A percentile compares a stretch with the other conserved stretches of the same genome.
Evolutionary conservation across 1,284 basidiomycete species (phyloP).

Genomic region (Boletus calvinii): DNA sequence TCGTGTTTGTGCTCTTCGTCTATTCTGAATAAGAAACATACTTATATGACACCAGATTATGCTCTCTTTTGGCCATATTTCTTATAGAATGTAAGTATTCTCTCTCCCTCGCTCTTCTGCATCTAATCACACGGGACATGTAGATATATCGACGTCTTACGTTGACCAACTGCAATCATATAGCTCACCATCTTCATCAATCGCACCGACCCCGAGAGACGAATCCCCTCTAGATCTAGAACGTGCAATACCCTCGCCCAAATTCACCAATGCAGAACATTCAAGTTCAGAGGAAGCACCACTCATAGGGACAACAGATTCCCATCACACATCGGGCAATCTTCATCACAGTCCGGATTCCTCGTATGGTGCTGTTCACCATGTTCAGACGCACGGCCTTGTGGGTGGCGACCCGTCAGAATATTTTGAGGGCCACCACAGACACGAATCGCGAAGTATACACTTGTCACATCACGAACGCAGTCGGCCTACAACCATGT

Average conservation of each 20-base stretch:
- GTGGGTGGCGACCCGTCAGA: conserved; percentile 4
- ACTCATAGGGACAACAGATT: conserved; percentile 14
- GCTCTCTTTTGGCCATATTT: conserved; percentile 67
- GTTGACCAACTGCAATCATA: conserved; percentile 67
- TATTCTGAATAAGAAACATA: neutral
- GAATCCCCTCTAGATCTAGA: conserved; percentile 15
- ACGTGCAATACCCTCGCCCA: conserved; percentile 7
- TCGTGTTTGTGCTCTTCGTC: conserved; percentile 53
- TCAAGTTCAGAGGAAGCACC: conserved; percentile 15
- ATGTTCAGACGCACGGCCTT: conserved; percentile 10
- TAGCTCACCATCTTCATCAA: conserved; percentile 51
- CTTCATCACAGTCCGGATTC: conserved; percentile 7
- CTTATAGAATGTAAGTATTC: conserved; percentile 66
- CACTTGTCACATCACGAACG: conserved; percentile 41
- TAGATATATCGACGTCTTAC: conserved; percentile 70
- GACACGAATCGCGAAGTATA: conserved; percentile 39
- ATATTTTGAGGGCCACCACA: conserved; percentile 42
- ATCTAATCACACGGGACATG: neutral
- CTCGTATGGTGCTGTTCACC: conserved; percentile 23
- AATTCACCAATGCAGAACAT: neutral
- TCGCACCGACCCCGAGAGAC: conserved; percentile 20
- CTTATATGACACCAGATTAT: conserved; percentile 43
- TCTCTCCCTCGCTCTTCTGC: neutral
- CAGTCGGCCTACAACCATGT: conserved; percentile 24
- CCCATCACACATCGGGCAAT: conserved; percentile 9